Evolutionary conservation across 2,329 filamentous ascomycete species (phyloP).

Genomic region (Aspergillus piperis): DNA sequence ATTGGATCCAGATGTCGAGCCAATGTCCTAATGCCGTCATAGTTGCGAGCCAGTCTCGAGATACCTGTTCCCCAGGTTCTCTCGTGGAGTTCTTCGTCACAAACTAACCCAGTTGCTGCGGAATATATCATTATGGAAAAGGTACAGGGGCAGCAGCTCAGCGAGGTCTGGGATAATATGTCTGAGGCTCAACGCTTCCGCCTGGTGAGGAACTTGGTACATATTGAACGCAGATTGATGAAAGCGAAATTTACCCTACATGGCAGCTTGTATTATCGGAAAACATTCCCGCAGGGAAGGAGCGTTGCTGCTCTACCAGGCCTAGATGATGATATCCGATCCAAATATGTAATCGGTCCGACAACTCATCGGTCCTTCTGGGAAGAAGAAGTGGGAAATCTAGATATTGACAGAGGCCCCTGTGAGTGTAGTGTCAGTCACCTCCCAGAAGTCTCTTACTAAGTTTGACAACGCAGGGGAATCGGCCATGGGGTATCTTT

Average conservation of each 20-base stretch:
- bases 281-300: too few relatives aligned
- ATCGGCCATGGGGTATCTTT: constrained; percentile 21
- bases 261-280: constrained; percentile 24
- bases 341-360: constrained; percentile 21
- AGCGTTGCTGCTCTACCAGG: too few relatives aligned
- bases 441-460: too few relatives aligned
- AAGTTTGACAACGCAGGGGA: constrained; percentile 9
- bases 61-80: constrained; percentile 23
- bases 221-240: constrained; percentile 19
- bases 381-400: constrained; percentile 11
- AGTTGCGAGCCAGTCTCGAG: constrained; percentile 21
- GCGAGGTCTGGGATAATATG: constrained; percentile 21
- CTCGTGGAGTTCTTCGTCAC: constrained; percentile 18
- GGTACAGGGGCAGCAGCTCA: constrained; percentile 18
- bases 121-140: constrained; percentile 29
- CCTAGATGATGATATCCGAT: background rate
- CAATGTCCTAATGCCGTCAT: background rate
- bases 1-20: too few relatives aligned
- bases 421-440: constrained; percentile 10
- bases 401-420: constrained; percentile 19
- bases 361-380: constrained; percentile 20
- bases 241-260: constrained; percentile 12
- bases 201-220: constrained; percentile 21
- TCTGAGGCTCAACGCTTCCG: constrained; percentile 19
- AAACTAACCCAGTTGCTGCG: constrained; percentile 20